Base-by-base conservation (phyloP, 176 grass and related monocot genomes). In the Carex parvula region DNA sequence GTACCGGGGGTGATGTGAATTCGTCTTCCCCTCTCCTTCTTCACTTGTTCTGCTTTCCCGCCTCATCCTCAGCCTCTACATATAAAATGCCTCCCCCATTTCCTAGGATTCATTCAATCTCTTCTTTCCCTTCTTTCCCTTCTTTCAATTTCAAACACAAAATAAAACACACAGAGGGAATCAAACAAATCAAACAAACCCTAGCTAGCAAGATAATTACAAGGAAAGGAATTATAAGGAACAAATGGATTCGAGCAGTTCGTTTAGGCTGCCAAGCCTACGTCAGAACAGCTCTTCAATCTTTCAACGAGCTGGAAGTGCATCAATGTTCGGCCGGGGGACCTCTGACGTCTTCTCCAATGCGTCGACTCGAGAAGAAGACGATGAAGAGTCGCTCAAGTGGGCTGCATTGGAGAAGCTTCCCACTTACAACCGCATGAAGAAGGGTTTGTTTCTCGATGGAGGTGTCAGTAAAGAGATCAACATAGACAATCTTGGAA, bases 361-460 rank as follows among this genome's bases (percentile, higher is more conserved):
- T 41, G 84, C 64, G 14, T 76, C 84, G 15, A 82, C 83, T 2
- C 79, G 73, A 8, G 77, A 67, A 14, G 90, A 87, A 26, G 90
- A 92, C 76, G 90, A 92, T 14, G 90, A 92, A 60, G 90, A 92
- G 50, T 85, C 90, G 32, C 87, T 92, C 73, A 92, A 30, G 68
- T 92, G 90, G 90, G 90, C 90, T 5, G 85, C 90, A 21, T 60
- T 92, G 11, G 90, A 92, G 90, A 85, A 86, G 81, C 81, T 92
- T 32, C 87, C 90, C 65, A 92, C 90, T n/a, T 84, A 89, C 84
- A 77, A 37, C 52, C 90, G 90, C 56, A 67, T 92, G 84, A 85
- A 71, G 33, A 86, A 84, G 76, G 90, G 87, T 21, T 50, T 92
- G 6, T 79, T 89, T 50, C 17, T 66, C 12, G 32, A 62, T 5